Evolutionary conservation across 164 flowering plant species (phyloP).

Genomic region (Brasenia schreberi): DNA sequence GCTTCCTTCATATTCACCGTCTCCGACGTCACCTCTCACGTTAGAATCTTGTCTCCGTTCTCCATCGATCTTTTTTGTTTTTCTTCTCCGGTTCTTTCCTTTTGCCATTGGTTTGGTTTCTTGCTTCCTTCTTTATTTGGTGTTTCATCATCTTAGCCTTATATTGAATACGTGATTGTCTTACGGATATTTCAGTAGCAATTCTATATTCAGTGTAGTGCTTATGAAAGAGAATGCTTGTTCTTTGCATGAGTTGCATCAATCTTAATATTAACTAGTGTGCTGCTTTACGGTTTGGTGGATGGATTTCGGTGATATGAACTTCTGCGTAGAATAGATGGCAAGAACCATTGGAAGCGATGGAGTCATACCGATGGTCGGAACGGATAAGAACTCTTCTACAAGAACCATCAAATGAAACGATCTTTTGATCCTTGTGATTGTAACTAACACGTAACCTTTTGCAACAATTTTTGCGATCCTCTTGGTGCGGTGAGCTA

Average conservation of each 20-base stretch:
- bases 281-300: not conserved
- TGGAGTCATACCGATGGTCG: too few species aligned
- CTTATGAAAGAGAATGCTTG: too few species aligned
- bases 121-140: not conserved
- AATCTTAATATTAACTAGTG: not conserved
- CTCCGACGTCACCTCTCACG: slow-evolving; percentile 92
- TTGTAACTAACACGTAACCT: too few species aligned
- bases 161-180: not conserved
- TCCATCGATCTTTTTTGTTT: not conserved
- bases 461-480: too few species aligned
- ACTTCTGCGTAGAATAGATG: not conserved
- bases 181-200: not conserved
- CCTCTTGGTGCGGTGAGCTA: too few species aligned
- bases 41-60: slow-evolving; percentile 5
- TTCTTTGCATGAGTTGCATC: not conserved
- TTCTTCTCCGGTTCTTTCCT: not conserved
- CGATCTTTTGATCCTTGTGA: too few species aligned
- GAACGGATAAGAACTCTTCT: too few species aligned
- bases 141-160: not conserved
- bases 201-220: too few species aligned
- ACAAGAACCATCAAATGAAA: too few species aligned
- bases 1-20: slow-evolving; percentile 54
- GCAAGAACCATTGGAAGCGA: too few species aligned
- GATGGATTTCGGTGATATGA: not conserved
- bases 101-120: not conserved